Conservation (phyloP, 257 asterid species). For the Solanum sitiens region DNA sequence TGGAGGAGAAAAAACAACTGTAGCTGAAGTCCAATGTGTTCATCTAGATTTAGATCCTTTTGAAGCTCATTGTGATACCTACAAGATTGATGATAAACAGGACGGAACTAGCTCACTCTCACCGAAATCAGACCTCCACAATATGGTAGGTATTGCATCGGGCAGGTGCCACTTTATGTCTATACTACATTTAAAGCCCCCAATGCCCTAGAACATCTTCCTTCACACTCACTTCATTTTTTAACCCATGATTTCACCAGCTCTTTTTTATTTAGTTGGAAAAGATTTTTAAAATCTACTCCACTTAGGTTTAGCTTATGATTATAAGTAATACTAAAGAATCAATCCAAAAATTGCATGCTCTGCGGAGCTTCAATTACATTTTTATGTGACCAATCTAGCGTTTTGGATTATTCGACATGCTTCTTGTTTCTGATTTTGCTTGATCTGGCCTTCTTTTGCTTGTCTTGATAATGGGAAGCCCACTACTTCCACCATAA, state of each 20-base stretch:
- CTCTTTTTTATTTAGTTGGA: neutral
- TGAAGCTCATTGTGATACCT: neutral
- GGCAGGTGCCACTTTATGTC: neutral
- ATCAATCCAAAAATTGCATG: neutral
- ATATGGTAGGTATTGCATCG: neutral
- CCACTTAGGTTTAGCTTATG: neutral
- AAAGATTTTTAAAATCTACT: neutral
- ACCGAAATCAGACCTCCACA: neutral
- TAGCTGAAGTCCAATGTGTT: neutral
- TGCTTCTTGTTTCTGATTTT: neutral
- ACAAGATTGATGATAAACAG: neutral
- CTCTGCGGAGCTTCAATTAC: neutral
- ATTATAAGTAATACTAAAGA: neutral
- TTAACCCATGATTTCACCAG: neutral
- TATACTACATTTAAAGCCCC: neutral
- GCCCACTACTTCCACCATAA: conserved; percentile 1
- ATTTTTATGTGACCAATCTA: neutral
- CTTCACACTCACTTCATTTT: neutral
- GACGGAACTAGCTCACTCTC: neutral
- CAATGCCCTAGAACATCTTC: neutral
- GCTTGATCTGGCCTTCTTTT: neutral
- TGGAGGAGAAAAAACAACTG: conserved; percentile 1
- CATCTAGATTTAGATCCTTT: neutral
- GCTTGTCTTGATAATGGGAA: neutral
- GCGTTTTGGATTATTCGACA: neutral